phyloP scores from a whole-genome alignment of 805 yeast species.

The Alloascoidea africana region DNA sequence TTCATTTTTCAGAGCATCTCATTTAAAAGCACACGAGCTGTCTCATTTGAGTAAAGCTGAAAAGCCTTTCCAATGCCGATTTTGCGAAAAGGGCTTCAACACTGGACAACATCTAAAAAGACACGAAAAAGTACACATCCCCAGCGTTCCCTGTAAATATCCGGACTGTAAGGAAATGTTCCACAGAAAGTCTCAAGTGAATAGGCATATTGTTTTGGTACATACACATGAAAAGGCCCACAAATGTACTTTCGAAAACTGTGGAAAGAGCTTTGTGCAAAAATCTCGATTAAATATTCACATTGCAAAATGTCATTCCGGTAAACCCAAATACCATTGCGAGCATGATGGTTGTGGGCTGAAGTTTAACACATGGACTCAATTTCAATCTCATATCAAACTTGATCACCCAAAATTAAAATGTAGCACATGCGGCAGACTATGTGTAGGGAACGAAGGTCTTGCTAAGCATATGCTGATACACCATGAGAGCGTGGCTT shows the following conservation, averaged over 20 bases:
- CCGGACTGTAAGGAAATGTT: conserved; percentile 55
- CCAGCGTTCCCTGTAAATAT: conserved; percentile 43
- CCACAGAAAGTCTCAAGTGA: conserved; percentile 58
- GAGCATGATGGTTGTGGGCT: conserved; percentile 11
- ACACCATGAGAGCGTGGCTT: conserved; percentile 39
- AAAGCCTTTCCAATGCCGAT: conserved; percentile 58
- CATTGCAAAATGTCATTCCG: conserved; percentile 43
- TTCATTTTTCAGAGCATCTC: conserved; percentile 63
- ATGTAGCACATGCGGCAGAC: conserved; percentile 52
- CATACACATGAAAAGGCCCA: conserved; percentile 34
- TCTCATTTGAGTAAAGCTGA: conserved; percentile 37
- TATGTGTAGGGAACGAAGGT: conserved; percentile 60
- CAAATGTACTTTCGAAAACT: conserved; percentile 38
- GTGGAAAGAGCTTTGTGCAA: conserved; percentile 49
- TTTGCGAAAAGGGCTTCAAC: conserved; percentile 73
- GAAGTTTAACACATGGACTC: conserved; percentile 11
- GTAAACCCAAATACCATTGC: conserved; percentile 14
- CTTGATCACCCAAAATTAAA: conserved; percentile 56
- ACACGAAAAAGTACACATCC: conserved; percentile 71
- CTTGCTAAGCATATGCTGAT: conserved; percentile 57
- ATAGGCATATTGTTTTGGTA: conserved; percentile 50
- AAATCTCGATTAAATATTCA: conserved; percentile 58
- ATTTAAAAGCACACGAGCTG: conserved; percentile 55
- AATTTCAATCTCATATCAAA: conserved; percentile 50
- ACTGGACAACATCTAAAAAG: conserved; percentile 68